phyloP scores from a whole-genome alignment of 768 basidiomycete species.

The Omphalotus guepiniiformis region DNA sequence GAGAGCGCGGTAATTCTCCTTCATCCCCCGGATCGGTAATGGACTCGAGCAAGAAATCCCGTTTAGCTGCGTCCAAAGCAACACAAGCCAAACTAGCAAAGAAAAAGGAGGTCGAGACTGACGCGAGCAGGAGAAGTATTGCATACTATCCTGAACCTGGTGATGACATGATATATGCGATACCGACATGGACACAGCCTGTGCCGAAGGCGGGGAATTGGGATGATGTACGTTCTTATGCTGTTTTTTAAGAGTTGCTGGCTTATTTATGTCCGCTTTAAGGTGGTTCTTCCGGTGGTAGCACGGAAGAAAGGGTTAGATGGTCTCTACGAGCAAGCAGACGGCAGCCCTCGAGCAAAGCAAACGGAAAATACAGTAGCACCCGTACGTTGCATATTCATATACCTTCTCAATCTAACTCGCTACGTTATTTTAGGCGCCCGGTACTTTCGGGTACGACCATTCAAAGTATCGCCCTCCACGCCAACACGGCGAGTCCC shows the following conservation, averaged over 20 bases:
- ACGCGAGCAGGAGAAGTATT: conserved; percentile 59
- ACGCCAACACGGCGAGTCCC: conserved; percentile 30
- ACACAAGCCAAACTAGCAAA: conserved; percentile 37
- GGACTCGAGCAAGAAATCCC: conserved; percentile 33
- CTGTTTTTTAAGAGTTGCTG: not conserved
- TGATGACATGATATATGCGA: conserved; percentile 64
- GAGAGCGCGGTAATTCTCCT: too few species aligned
- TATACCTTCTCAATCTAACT: not conserved
- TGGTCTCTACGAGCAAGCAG: conserved; percentile 60
- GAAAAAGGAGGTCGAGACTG: conserved; percentile 37
- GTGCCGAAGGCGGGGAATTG: conserved; percentile 66
- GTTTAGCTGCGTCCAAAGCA: conserved; percentile 38
- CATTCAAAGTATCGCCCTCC: conserved; percentile 62
- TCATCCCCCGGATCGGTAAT: too few species aligned
- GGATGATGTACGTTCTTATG: conserved; percentile 61
- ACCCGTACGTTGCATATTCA: conserved; percentile 47
- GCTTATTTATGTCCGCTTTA: conserved; percentile 3
- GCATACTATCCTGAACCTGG: conserved; percentile 64
- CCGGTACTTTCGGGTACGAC: conserved; percentile 81
- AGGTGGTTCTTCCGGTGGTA: conserved; percentile 84
- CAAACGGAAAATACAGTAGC: conserved; percentile 37
- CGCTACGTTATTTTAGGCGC: conserved; percentile 44
- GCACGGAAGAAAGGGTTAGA: conserved; percentile 79
- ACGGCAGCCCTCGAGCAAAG: conserved; percentile 62
- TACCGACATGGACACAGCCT: conserved; percentile 81